phyloP scores from a whole-genome alignment of 1,284 basidiomycete genomes.

The Cryptococcus hybrid region DNA sequence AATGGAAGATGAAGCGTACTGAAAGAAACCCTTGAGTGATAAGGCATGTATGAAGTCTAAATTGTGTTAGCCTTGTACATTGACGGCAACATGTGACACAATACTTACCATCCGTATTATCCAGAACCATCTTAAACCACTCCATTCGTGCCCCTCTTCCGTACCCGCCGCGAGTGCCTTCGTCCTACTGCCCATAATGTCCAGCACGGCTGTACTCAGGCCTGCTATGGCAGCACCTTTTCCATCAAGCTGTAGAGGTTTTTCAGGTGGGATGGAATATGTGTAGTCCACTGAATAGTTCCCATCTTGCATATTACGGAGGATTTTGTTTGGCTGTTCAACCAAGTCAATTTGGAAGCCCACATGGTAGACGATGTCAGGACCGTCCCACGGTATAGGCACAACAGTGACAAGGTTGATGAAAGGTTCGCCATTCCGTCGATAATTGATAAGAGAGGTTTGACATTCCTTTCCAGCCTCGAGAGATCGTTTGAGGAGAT shows the following conservation, averaged over 20 bases:
- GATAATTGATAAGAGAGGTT: constrained; percentile 81
- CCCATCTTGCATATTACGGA: constrained; percentile 73
- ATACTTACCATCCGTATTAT: constrained; percentile 54
- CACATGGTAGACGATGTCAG: constrained; percentile 76
- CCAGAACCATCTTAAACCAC: constrained; percentile 62
- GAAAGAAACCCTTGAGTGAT: constrained; percentile 88
- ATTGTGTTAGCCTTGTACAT: too few species aligned
- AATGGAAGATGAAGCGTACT: constrained; percentile 86
- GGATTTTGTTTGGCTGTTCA: constrained; percentile 78
- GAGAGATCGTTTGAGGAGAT: constrained; percentile 65
- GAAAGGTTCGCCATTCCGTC: constrained; percentile 80
- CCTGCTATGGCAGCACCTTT: constrained; percentile 21
- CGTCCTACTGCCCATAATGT: constrained; percentile 31
- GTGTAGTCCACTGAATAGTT: constrained; percentile 63
- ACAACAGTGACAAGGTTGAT: constrained; percentile 83
- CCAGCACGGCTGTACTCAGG: constrained; percentile 32
- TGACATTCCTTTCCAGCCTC: constrained; percentile 80
- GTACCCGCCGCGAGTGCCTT: constrained; percentile 20
- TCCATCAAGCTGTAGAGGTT: constrained; percentile 22
- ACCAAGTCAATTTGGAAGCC: constrained; percentile 91
- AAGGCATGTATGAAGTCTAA: constrained; percentile 86
- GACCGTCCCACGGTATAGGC: constrained; percentile 66
- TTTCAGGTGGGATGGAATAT: constrained; percentile 39
- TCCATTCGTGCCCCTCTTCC: constrained; percentile 45
- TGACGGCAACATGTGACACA: too few species aligned